A percentile compares a stretch with the other conserved stretches of the same genome.
phyloP scores from a whole-genome alignment of 192 early-diverging fungal genomes.

The Chytriomyces sp. region DNA sequence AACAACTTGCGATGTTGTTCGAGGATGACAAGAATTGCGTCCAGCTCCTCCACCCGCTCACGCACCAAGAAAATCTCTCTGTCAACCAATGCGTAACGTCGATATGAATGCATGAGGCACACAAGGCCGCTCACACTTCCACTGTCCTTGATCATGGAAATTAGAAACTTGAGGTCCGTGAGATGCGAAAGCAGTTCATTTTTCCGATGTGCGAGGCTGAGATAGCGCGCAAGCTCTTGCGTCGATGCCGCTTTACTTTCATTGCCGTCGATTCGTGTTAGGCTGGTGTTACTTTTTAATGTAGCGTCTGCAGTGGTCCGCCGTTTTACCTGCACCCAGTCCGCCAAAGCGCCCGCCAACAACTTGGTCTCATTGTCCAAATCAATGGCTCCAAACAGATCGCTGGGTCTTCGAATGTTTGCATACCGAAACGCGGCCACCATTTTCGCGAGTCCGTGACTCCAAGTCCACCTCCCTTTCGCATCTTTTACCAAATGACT shows the following conservation, averaged over 20 bases:
- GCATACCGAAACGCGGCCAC: conserved; percentile 19
- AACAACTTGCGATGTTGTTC: background rate
- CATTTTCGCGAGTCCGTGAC: background rate
- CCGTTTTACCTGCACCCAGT: background rate
- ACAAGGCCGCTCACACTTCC: background rate
- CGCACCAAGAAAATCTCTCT: conserved; percentile 17
- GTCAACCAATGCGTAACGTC: conserved; percentile 8
- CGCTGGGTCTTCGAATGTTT: conserved; percentile 1
- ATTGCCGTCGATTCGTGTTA: background rate
- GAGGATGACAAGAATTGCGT: conserved; percentile 8
- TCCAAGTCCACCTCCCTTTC: conserved; percentile 11
- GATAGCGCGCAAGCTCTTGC: background rate
- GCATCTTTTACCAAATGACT: background rate
- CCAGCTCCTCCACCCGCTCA: conserved; percentile 16
- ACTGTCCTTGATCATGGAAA: conserved; percentile 13
- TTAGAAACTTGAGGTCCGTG: background rate
- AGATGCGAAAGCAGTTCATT: conserved; percentile 16
- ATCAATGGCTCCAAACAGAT: background rate
- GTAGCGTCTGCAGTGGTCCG: background rate
- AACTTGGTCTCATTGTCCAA: conserved; percentile 6
- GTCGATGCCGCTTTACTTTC: background rate
- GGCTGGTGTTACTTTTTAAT: background rate
- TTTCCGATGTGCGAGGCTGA: conserved; percentile 16
- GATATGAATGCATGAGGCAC: background rate
- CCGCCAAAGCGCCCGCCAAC: background rate